phyloP scores from a whole-genome alignment of 768 basidiomycete genomes.

The Tephrocybe sp. region DNA sequence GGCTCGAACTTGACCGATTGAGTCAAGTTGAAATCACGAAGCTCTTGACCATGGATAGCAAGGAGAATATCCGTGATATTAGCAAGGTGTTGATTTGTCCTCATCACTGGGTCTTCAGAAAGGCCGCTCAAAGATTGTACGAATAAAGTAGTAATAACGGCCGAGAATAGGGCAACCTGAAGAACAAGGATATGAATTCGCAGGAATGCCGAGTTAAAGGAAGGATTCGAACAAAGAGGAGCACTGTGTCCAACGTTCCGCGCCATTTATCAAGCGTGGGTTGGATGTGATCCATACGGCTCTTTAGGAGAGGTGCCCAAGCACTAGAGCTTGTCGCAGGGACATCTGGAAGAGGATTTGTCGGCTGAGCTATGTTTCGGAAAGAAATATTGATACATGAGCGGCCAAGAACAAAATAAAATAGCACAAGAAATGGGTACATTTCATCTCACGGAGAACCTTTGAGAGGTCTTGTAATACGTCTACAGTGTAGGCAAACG shows the following conservation, averaged over 20 bases:
- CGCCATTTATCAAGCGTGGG: conserved; percentile 16
- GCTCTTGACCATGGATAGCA: not conserved
- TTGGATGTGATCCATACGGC: conserved; percentile 10
- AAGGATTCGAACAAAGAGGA: too few species aligned
- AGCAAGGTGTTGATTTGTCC: conserved; percentile 10
- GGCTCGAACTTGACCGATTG: conserved; percentile 8
- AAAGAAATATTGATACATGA: too few species aligned
- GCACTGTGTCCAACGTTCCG: conserved; percentile 14
- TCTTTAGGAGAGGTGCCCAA: conserved; percentile 13
- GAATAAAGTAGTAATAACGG: not conserved
- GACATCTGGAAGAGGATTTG: not conserved
- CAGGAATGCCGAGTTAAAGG: too few species aligned
- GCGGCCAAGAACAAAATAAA: too few species aligned
- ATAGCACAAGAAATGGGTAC: too few species aligned
- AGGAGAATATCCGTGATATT: conserved; percentile 17
- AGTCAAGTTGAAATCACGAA: not conserved
- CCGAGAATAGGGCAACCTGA: conserved; percentile 1
- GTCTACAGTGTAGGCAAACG: too few species aligned
- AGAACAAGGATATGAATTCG: too few species aligned
- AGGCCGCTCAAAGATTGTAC: not conserved
- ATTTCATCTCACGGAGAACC: too few species aligned
- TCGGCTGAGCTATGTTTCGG: too few species aligned
- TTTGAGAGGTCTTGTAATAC: too few species aligned
- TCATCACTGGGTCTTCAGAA: not conserved
- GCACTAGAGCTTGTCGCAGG: conserved; percentile 13